Base-by-base conservation (phyloP, 2,329 filamentous ascomycete species). In the Massarina eburnea region DNA sequence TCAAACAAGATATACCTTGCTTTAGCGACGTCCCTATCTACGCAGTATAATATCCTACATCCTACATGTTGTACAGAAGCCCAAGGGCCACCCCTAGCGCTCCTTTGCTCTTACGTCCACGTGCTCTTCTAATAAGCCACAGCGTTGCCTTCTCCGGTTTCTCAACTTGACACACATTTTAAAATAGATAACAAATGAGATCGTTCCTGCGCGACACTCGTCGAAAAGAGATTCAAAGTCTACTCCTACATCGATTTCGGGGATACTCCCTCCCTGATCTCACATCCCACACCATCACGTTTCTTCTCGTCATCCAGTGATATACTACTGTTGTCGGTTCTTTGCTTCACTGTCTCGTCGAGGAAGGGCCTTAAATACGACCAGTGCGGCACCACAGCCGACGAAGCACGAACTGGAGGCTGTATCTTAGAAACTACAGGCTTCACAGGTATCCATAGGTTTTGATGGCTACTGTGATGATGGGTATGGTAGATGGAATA, bases 221-320 rank as follows among this genome's bases (percentile, higher is more conserved):
- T 39, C 12, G 42, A 44, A 39, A 35, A 44, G 19, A 44, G 39
- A 8, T 39, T 39, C 42, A 44, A 44, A 34, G 42, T 39, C 20
- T 44, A 32, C n/a, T 39, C 35, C 19, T 26, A 44, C n/a, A 20
- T 39, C 6, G 35, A 34, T 10, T 39, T 35, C 10, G 19, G 34
- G 27, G 26, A 43, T 4, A 17, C 22, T 43, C 15, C 19, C 9
- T 10, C 12, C 9, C 24, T 26, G 24, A 19, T 14, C 22, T 21
- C 14, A 9, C 32, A 38, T 17, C 35, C 9, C 14, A 8, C 35
- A n/a, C 22, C 8, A 20, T 24, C 42, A 34, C 34, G 19, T 3
- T 33, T 34, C 20, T 44, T 15, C 5, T 30, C 12, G 12, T 30
- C 17, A 35, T 20, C 15, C 15, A 22, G 18, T 15, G 21, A n/a